A percentile compares a stretch with the other conserved stretches of the same genome.
Conservation (phyloP, 2,329 filamentous ascomycete genomes). For the Cladosporium sp. region DNA sequence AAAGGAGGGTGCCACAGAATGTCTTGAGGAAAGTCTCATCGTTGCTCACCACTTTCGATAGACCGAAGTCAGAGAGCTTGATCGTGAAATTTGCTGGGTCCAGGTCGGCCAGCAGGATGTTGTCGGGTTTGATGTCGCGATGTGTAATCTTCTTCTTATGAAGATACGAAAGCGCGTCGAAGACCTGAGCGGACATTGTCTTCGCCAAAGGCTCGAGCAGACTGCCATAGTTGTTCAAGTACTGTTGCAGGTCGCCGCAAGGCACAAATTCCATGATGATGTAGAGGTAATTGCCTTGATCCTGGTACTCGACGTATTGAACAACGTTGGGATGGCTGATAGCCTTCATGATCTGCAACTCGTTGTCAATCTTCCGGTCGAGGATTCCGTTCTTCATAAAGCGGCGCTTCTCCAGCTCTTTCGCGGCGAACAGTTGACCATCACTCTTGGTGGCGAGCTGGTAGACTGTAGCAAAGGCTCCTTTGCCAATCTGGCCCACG, state of each 20-base stretch:
- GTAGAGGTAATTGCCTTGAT: conserved; percentile 77
- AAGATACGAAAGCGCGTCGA: conserved; percentile 81
- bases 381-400: conserved; percentile 91
- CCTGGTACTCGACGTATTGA: conserved; percentile 83
- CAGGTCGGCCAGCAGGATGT: conserved; percentile 78
- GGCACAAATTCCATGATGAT: conserved; percentile 97
- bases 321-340: conserved; percentile 89
- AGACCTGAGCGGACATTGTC: conserved; percentile 71
- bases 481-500: conserved; percentile 79
- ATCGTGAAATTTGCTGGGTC: conserved; percentile 67
- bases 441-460: conserved; percentile 83
- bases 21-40: conserved; percentile 92
- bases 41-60: conserved; percentile 85
- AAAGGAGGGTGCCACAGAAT: conserved; percentile 92
- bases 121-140: conserved; percentile 98
- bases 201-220: conserved; percentile 70
- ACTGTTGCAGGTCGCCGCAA: conserved; percentile 77
- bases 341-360: conserved; percentile 92
- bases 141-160: conserved; percentile 90
- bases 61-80: conserved; percentile 93
- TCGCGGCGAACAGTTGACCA: conserved; percentile 82
- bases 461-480: conserved; percentile 92
- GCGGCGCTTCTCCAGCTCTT: conserved; percentile 88
- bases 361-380: conserved; percentile 90
- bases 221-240: conserved; percentile 61